Evolutionary conservation across 163 green algal species (phyloP), one percentile per base, ranked within the genome.

Genomic region (Volvox carteri): DNA sequence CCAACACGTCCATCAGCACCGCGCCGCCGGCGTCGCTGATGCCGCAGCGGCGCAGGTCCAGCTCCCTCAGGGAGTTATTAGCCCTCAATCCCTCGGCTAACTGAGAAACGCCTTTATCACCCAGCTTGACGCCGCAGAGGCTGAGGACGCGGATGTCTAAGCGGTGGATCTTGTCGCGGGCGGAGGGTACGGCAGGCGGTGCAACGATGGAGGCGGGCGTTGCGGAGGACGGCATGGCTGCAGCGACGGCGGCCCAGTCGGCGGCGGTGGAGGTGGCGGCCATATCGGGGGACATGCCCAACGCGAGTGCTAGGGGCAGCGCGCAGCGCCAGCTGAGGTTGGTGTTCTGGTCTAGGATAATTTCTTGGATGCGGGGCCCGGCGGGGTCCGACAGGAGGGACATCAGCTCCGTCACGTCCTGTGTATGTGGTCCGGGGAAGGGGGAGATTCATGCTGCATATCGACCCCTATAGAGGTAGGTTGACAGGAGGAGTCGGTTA

Each of bases 261-360:
- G 54, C 54, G 4, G 78, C 78, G 1, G 70, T 81, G 28, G 60
- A 35, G 19, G 52, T 2, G 23, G 48, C 67, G 46, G 76, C 44
- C 50, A 68, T 50, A 35, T 90, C 60, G 12, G 77, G n/a, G 0
- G 21, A 70, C 23, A 87, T 54, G 37, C 88, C 88, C 19, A 92
- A 75, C 4, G 88, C 83, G 4, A 84, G 23, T 0, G 88, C 88
- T 3, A 92, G 52, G 16, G 88, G 54, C 54, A 81, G 60, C 0
- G 86, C 86, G 41, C 86, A 90, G 54, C 76, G 76, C 89, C 84
- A 90, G 28, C 23, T 86, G 44, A 92, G 89, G 44, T 28, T 30
- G 14, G 84, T 91, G 87, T 93, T 93, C 2, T 74, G 30, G 23
- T 85, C 83, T 9, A 93, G 87, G 78, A 91, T 75, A 7, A 93